Percentiles rank a stretch among this genome's conserved stretches.
phyloP scores from a whole-genome alignment of 2,329 filamentous ascomycete genomes.

The Aspergillus calidoustus region DNA sequence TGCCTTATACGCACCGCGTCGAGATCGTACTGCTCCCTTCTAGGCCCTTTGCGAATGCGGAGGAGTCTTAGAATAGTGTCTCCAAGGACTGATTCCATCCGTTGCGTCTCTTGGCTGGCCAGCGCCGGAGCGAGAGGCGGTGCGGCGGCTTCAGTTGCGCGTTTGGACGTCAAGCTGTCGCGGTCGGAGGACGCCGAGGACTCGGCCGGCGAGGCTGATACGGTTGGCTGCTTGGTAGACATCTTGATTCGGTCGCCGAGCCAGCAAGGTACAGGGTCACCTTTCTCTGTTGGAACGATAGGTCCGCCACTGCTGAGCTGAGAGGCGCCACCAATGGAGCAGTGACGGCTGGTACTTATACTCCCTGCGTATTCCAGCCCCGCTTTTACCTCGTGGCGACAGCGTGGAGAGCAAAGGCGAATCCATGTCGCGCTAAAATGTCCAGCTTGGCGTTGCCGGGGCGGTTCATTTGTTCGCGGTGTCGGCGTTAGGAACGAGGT shows the following conservation, averaged over 20 bases:
- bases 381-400: neutral
- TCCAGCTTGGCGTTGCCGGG: neutral
- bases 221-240: neutral
- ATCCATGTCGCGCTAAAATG: neutral
- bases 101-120: neutral
- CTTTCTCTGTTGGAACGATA: too few species aligned
- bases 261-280: too few species aligned
- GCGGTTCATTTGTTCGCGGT: neutral
- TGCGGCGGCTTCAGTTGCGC: neutral
- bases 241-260: neutral
- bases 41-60: neutral
- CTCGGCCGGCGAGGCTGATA: neutral
- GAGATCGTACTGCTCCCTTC: slow-evolving; percentile 23
- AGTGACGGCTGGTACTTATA: neutral
- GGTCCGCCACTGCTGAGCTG: neutral
- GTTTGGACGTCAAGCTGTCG: neutral
- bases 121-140: neutral
- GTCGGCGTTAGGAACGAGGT: neutral
- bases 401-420: neutral
- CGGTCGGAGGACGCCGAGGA: neutral
- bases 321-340: neutral
- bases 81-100: neutral
- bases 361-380: neutral
- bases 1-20: slow-evolving; percentile 25
- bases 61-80: neutral